Percentiles rank a stretch among this genome's conserved stretches.
Evolutionary conservation across 768 basidiomycete species (phyloP).

Genomic region (Xerocomus brunneocitrinus): DNA sequence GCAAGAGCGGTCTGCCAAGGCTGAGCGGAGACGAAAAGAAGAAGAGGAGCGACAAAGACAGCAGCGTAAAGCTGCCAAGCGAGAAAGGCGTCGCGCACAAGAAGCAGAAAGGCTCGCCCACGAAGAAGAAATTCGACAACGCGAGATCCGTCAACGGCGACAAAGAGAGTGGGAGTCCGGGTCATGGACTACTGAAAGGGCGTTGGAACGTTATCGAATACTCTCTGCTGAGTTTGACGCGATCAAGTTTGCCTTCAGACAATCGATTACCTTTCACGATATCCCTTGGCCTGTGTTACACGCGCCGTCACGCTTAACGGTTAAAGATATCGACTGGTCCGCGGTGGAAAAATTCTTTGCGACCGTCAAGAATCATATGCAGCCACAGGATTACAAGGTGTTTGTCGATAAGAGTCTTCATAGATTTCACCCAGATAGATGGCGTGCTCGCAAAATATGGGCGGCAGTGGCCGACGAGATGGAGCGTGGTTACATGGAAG

Average conservation of each 20-base stretch:
- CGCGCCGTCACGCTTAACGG: conserved; percentile 45
- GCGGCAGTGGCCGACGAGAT: conserved; percentile 53
- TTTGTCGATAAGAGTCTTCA: conserved; percentile 69
- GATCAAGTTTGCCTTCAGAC: conserved; percentile 47
- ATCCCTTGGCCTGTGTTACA: conserved; percentile 76
- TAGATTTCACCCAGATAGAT: conserved; percentile 78
- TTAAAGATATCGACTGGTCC: conserved; percentile 68
- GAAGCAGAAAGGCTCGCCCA: conserved; percentile 29
- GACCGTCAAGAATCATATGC: conserved; percentile 47
- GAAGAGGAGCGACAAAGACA: conserved; percentile 25
- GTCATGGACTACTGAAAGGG: conserved; percentile 59
- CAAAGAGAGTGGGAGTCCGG: conserved; percentile 56
- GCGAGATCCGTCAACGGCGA: conserved; percentile 40
- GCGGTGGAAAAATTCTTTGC: conserved; percentile 70
- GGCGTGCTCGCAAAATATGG: conserved; percentile 64
- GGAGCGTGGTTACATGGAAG: conserved; percentile 57
- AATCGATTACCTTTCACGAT: conserved; percentile 53
- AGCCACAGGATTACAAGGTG: conserved; percentile 54
- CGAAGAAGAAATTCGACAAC: conserved; percentile 37
- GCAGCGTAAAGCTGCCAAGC: conserved; percentile 25
- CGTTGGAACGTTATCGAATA: conserved; percentile 63
- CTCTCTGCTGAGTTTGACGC: conserved; percentile 62
- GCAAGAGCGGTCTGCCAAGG: conserved; percentile 35
- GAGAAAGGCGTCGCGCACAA: conserved; percentile 17
- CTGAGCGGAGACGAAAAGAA: conserved; percentile 31